Evolutionary conservation across 2,329 filamentous ascomycete genomes (phyloP).

Genomic region (Clathrospora elynae): DNA sequence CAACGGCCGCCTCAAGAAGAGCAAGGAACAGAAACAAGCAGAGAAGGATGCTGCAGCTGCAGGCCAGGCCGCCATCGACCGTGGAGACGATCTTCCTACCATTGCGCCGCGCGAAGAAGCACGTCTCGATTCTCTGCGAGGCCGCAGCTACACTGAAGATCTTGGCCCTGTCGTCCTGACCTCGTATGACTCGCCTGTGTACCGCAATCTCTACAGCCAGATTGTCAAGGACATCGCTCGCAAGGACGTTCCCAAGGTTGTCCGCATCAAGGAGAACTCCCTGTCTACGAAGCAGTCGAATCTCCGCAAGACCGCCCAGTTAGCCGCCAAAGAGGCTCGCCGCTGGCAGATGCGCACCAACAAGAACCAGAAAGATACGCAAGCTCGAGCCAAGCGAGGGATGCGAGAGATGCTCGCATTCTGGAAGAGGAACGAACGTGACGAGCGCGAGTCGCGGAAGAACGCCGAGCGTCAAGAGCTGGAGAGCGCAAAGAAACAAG

Average conservation of each 20-base stretch:
- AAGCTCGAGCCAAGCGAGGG: slow-evolving; percentile 93
- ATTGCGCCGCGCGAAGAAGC: slow-evolving; percentile 65
- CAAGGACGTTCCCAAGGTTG: slow-evolving; percentile 92
- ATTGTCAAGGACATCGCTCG: slow-evolving; percentile 94
- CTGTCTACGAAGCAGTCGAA: slow-evolving; percentile 90
- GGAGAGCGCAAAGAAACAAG: slow-evolving; percentile 93
- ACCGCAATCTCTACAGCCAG: slow-evolving; percentile 95
- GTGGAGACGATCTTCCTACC: slow-evolving; percentile 71
- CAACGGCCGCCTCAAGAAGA: slow-evolving; percentile 79
- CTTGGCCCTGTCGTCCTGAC: slow-evolving; percentile 44
- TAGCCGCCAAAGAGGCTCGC: slow-evolving; percentile 95
- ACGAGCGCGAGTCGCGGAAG: slow-evolving; percentile 92
- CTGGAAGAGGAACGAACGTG: slow-evolving; percentile 98
- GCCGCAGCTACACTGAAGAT: slow-evolving; percentile 58
- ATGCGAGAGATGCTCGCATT: slow-evolving; percentile 99
- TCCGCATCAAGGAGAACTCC: slow-evolving; percentile 83
- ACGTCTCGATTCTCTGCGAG: slow-evolving; percentile 52
- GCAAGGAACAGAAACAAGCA: slow-evolving; percentile 72
- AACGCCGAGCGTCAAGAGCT: slow-evolving; percentile 94
- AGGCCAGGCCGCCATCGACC: slow-evolving; percentile 81
- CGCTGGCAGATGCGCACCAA: slow-evolving; percentile 97
- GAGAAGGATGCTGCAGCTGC: slow-evolving; percentile 80
- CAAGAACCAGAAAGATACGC: slow-evolving; percentile 97
- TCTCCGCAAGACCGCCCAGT: slow-evolving; percentile 92
- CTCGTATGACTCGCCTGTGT: slow-evolving; percentile 85